Conservation (phyloP, 352 stramenopile genomes). For the Pythium angustatum region DNA sequence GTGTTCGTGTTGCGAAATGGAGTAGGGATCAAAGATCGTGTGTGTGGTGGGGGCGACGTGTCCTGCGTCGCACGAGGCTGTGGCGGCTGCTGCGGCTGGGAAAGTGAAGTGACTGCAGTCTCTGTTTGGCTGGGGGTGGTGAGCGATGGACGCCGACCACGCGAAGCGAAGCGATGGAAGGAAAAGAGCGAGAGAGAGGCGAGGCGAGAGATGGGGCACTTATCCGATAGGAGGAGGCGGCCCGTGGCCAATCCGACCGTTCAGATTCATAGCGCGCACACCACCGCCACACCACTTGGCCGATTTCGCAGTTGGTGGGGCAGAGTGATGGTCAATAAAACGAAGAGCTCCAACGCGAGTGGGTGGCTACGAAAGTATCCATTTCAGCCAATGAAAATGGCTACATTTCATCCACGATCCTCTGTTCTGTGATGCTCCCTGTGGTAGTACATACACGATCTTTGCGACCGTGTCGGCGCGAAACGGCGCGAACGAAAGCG, state of each 20-base stretch:
- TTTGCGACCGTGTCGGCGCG: neutral
- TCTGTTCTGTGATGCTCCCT: neutral
- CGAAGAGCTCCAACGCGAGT: slow-evolving; percentile 10
- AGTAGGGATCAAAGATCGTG: slow-evolving; percentile 1
- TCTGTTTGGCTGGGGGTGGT: neutral
- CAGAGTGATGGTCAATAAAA: slow-evolving; percentile 23
- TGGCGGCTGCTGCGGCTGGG: no score
- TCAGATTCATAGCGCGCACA: neutral
- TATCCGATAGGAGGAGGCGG: no score
- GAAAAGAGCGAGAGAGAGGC: neutral
- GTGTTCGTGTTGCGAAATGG: no score
- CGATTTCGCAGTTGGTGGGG: slow-evolving; percentile 10
- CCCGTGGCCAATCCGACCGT: slow-evolving; percentile 18
- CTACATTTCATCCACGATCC: slow-evolving; percentile 6
- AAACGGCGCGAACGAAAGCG: neutral
- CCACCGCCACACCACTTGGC: slow-evolving; percentile 16
- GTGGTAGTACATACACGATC: slow-evolving; percentile 1
- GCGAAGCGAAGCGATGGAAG: no score
- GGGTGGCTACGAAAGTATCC: slow-evolving; percentile 17
- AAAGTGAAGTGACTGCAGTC: slow-evolving; percentile 25
- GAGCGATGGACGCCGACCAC: no score
- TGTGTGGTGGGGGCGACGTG: neutral
- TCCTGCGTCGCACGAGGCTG: neutral
- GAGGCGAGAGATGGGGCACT: neutral
- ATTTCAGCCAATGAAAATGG: slow-evolving; percentile 27